Base-by-base conservation (phyloP, 2,329 filamentous ascomycete genomes). In the Penicillium brevicompactum region DNA sequence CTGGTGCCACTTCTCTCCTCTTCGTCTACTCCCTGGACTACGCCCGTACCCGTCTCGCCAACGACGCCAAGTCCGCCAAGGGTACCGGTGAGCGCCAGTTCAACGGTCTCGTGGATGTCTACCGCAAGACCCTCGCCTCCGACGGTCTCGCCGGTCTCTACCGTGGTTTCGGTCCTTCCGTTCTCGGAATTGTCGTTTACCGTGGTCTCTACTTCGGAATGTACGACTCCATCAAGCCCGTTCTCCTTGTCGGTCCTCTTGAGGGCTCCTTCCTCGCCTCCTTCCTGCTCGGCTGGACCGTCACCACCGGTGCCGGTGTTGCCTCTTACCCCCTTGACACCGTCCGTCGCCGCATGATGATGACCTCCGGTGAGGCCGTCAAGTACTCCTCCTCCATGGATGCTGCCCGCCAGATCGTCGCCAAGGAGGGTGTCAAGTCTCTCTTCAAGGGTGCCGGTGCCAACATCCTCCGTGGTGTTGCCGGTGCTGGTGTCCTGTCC, bases 11-110 rank as follows among this genome's bases (percentile, higher is more conserved):
- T 77, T 99, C 94, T 69, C 92, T 99, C 74, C 87, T 97, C 75
- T 99, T 99, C 89, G 94, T 99, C 87, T 99, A 99, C 92, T 99
- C 94, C 66, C 91, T 99, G 78, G 94, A 99, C 84, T 99, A 97
- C 84, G 94, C 94, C 83, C 94, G 94, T 97, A 99, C 94, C 76
- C 94, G 94, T 96, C 92, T 99, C 72, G 94, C 94, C 91, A 99
- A 99, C 90, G 94, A 99, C 80, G 92, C 92, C 84, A 99, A 99
- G 92, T 92, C 87, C 80, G 90, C 93, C 82, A 96, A 96, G 75
- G 75, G 86, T 76, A 90, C 90, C 83, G 94, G 94, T 87, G 92
- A 92, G 69, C 94, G 94, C 82, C 94, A 99, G 86, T 99, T 97
- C 92, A 97, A 97, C 88, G 94, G 94, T 82, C 89, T 99, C 74